These are phyloP conservation scores for Corylus heterophylla DNA, from an alignment of 306 rosid genomes.

Conservation along the genomic window DNA sequence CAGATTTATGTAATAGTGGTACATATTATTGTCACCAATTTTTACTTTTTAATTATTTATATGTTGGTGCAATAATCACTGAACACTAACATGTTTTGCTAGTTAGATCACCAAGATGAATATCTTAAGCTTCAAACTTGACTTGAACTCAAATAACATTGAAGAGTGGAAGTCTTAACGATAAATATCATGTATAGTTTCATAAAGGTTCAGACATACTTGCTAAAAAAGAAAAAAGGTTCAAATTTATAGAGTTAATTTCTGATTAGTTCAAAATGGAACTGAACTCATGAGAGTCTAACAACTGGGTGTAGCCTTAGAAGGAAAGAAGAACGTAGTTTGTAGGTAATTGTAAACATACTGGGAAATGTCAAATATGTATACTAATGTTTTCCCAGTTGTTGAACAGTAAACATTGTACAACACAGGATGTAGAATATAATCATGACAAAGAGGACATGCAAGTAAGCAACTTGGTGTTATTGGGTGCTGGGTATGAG, in stretches of 20 bases:
- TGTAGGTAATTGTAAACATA: background rate
- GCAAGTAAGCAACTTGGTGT: background rate
- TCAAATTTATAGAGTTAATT: background rate
- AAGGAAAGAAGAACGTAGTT: background rate
- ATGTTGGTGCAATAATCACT: constrained; percentile 1
- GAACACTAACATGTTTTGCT: background rate
- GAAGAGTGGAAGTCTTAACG: background rate
- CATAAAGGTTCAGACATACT: background rate
- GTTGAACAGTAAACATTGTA: background rate
- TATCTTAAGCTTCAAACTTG: background rate
- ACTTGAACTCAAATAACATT: background rate
- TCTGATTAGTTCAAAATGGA: background rate
- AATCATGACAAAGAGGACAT: background rate
- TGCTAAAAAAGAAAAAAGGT: background rate
- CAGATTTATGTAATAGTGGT: background rate
- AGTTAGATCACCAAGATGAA: background rate
- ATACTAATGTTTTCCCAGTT: background rate
- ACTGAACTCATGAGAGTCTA: background rate
- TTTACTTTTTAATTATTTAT: background rate
- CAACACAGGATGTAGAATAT: background rate
- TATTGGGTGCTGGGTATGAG: background rate
- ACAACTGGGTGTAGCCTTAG: background rate
- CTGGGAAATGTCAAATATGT: background rate
- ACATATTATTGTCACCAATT: background rate
- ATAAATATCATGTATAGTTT: background rate